Conservation (phyloP, 2,329 filamentous ascomycete genomes). For the Cladophialophora bantiana region DNA sequence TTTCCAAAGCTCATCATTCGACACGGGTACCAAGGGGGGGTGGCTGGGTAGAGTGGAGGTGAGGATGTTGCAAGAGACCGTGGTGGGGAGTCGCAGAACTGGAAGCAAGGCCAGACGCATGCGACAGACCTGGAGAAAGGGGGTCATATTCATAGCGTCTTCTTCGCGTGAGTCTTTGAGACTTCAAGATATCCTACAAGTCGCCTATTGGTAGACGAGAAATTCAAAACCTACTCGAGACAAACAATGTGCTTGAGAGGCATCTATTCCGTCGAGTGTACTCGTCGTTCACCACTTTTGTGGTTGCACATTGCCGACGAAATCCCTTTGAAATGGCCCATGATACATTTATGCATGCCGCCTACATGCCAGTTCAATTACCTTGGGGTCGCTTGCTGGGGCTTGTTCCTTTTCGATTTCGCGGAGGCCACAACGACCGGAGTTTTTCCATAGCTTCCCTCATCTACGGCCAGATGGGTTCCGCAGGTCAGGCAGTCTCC, state of each 20-base stretch:
- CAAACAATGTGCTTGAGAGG: neutral
- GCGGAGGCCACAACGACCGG: conserved; percentile 52
- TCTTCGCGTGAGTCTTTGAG: neutral
- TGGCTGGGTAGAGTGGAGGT: neutral
- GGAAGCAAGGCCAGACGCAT: neutral
- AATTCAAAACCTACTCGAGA: neutral
- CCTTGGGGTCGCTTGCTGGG: conserved; percentile 54
- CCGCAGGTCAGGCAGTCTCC: conserved; percentile 83
- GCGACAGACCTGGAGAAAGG: neutral
- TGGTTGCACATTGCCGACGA: neutral
- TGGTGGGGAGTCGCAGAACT: neutral
- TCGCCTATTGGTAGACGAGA: neutral
- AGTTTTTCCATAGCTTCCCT: conserved; percentile 70
- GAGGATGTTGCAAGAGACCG: neutral
- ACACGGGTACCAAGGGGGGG: neutral
- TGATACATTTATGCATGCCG: neutral
- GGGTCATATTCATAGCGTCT: neutral
- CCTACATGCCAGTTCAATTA: neutral
- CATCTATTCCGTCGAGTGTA: neutral
- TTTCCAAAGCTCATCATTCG: neutral
- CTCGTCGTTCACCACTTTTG: neutral
- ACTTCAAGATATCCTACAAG: neutral
- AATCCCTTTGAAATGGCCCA: neutral
- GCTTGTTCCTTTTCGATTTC: conserved; percentile 84
- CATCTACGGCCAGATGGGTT: conserved; percentile 73